Percentiles rank a stretch among this genome's conserved stretches.
phyloP scores from a whole-genome alignment of 2,329 filamentous ascomycete genomes.

The Nothophaeocryptopus gaeumannii region DNA sequence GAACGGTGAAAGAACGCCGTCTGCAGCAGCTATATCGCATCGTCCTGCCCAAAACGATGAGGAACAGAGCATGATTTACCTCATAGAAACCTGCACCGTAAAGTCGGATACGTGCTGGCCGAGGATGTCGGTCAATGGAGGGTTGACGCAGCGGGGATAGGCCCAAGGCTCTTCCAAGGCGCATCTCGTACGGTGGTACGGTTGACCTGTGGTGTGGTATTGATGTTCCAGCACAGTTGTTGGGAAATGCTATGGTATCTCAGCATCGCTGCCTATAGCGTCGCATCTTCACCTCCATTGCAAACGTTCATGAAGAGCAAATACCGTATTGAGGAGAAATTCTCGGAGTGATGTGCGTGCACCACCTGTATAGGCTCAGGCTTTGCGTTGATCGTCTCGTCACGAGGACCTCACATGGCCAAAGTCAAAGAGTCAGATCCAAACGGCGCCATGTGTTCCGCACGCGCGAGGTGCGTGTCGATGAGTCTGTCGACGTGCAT shows the following conservation, averaged over 20 bases:
- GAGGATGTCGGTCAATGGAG: no score
- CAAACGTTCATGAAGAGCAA: no score
- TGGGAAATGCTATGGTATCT: not conserved
- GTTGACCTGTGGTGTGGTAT: not conserved
- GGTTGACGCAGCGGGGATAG: no score
- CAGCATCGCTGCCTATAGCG: not conserved
- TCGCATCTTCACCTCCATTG: no score
- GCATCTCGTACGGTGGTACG: not conserved
- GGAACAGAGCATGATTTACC: not conserved
- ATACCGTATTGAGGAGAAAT: not conserved
- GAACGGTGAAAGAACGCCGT: not conserved
- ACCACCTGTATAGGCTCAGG: conserved; percentile 1
- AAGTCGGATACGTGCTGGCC: no score
- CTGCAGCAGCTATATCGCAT: not conserved
- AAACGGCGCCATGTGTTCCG: not conserved
- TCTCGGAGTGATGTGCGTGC: not conserved
- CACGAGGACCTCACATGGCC: conserved; percentile 5
- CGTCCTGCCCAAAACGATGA: not conserved
- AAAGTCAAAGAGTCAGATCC: not conserved
- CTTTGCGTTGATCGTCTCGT: not conserved
- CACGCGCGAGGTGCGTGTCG: conserved; percentile 1
- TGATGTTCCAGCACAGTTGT: not conserved
- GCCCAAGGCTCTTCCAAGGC: no score
- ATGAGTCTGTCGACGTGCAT: conserved; percentile 7
- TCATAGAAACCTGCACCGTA: no score